Evolutionary conservation across 805 yeast species (phyloP), one percentile per base, ranked within the genome.

Genomic region (Wickerhamomyces xylosicus): DNA sequence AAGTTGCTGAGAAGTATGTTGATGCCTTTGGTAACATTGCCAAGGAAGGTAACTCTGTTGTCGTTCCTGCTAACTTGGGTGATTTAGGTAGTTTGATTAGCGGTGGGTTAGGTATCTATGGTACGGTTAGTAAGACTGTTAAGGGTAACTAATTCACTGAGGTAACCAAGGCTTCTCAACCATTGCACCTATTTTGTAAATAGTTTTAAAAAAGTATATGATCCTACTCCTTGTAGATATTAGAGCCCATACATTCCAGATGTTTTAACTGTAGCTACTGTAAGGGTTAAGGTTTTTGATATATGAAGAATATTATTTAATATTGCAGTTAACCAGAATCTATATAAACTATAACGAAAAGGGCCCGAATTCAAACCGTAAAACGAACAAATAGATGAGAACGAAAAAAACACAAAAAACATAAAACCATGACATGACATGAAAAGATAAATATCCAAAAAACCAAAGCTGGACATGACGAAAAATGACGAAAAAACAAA

Each of bases 1-100:
- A 79, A 57, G 77, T 85, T 33, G 95, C 95, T 14, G 89, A 82
- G 54, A 82, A 79, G 54, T 85, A 85, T 57, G 83, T 85, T 44
- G 82, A 77, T 39, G 85, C 90, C 25, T 85, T 85, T 55, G 80
- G 82, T 36, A 78, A 84, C 50, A 66, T 85, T 50, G 95, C 95
- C 19, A 84, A 85, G 64, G 90, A 83, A 57, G 63, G 80, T 25
- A 85, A 82, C 53, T 81, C 92, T 1, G 69, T 85, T 15, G 79
- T 85, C 29, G 69, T 85, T 19, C 95, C 95, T 14, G 71, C 86
- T 10, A 79, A 79, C 40, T 60, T 85, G 56, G 79, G 83, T 46
- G 87, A 85, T 51, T 63, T 85, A 56, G 78, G 89, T 36, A 67
- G 76, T 20, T 70, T 80, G 64, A 79, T 85, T 61, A 85, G 87